A percentile compares a stretch with the other conserved stretches of the same genome.
phyloP scores from a whole-genome alignment of 345 rosid genomes.

The Acer campestre region DNA sequence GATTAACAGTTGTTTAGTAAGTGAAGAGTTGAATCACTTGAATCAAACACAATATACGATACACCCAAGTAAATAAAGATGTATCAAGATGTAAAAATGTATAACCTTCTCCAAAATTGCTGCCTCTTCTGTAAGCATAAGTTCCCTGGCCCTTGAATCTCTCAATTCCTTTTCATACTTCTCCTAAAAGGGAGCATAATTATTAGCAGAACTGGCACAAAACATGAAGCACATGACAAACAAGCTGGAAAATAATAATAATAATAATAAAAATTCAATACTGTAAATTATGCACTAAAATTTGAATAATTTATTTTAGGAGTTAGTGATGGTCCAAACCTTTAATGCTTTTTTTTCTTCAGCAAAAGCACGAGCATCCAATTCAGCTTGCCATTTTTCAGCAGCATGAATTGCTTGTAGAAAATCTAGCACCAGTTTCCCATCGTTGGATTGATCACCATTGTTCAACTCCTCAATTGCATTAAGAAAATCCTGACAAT shows the following conservation, averaged over 20 bases:
- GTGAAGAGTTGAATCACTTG: too few species aligned
- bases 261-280: not conserved
- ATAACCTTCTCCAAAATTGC: slow-evolving; percentile 92
- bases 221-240: not conserved
- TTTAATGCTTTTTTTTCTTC: slow-evolving; percentile 72
- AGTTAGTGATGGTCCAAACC: slow-evolving; percentile 40
- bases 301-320: slow-evolving; percentile 15
- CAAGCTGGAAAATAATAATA: slow-evolving; percentile 13
- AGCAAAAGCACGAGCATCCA: slow-evolving; percentile 78
- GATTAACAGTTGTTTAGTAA: not conserved
- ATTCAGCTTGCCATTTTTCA: slow-evolving; percentile 84
- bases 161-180: slow-evolving; percentile 87
- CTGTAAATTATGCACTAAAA: slow-evolving; percentile 13
- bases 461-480: slow-evolving; percentile 58
- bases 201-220: slow-evolving; percentile 4
- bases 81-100: slow-evolving; percentile 16
- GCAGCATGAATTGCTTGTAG: slow-evolving; percentile 90
- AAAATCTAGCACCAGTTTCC: slow-evolving; percentile 77
- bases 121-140: slow-evolving; percentile 95
- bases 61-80: slow-evolving; percentile 3
- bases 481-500: slow-evolving; percentile 51
- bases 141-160: slow-evolving; percentile 89
- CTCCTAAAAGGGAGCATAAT: slow-evolving; percentile 49
- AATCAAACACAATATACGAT: not conserved
- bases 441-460: slow-evolving; percentile 58